Base-by-base conservation (phyloP, 2,329 filamentous ascomycete species). In the Onygenales sp. region DNA sequence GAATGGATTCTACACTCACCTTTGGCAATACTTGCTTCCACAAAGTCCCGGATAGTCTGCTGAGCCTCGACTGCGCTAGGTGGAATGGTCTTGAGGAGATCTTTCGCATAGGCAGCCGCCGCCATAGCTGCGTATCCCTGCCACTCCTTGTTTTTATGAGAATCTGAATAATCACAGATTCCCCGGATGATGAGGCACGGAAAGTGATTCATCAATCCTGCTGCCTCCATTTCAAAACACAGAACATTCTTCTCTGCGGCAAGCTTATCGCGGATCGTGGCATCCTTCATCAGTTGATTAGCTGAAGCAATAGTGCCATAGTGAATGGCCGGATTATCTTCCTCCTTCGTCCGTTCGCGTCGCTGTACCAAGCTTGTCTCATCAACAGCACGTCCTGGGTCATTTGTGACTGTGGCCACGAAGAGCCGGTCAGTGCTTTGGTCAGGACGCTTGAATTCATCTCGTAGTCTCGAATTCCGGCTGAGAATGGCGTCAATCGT, bases 141-240 rank as follows among this genome's bases (percentile, higher is more conserved):
- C 70, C 68, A 73, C 2, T 40, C 34, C 7, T 73, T 65, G 21
- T 63, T 65, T 56, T 71, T 72, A 48, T 72, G 68, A 0, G 62
- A 65, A 52, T 74, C 71, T 2, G 67, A 62, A 46, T 73, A 74
- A 47, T 73, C 68, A 17, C 65, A 74, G 0, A 74, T 70, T 0
- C 70, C 70, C 6, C 71, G 70, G 42, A 75, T 66, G 0, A 70
- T 57, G 0, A 75, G 53, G 3, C 67, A 71, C 0, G 70, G 70
- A 0, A 72, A 50, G 0, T 59, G 55, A 52, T 62, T 56, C 54
- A 57, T 60, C 9, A 63, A 37, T 5, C 63, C 62, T 8, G 59
- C 63, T 11, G 62, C 59, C 52, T 68, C 65, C 64, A 67, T 68
- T 52, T 68, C 65, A n/a, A 67, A 64, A 27, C 63, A 64, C 5